Percentiles rank a stretch among this genome's conserved stretches.
Evolutionary conservation across 2,329 filamentous ascomycete species (phyloP).

Genomic region (Daldinia eschscholtzii): DNA sequence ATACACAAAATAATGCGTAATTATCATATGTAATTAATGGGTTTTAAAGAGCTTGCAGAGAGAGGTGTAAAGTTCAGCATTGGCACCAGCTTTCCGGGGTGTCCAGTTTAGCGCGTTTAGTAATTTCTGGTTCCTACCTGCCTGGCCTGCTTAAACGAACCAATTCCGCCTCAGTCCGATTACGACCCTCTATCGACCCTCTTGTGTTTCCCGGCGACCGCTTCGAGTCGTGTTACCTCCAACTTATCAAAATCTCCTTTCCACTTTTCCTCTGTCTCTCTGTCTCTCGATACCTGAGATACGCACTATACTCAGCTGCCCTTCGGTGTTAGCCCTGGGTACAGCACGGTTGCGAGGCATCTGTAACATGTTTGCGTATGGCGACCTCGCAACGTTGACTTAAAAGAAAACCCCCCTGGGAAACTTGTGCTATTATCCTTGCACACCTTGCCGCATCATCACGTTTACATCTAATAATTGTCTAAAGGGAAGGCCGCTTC

Average conservation of each 20-base stretch:
- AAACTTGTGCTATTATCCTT: slow-evolving; percentile 28
- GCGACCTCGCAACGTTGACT: slow-evolving; percentile 34
- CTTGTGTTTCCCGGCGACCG: slow-evolving; percentile 7
- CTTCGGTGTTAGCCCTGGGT: slow-evolving; percentile 17
- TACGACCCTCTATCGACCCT: slow-evolving; percentile 12
- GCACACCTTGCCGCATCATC: slow-evolving; percentile 24
- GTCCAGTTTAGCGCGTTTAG: slow-evolving; percentile 28
- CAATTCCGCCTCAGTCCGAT: slow-evolving; percentile 30
- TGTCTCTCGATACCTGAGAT: slow-evolving; percentile 8
- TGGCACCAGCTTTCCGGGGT: background rate
- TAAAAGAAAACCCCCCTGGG: slow-evolving; percentile 22
- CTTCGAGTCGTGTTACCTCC: slow-evolving; percentile 29
- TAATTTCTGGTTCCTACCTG: slow-evolving; percentile 30
- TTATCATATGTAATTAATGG: slow-evolving; percentile 10
- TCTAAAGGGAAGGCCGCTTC: slow-evolving; percentile 23
- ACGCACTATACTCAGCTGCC: slow-evolving; percentile 10
- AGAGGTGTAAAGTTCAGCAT: background rate
- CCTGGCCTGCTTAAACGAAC: slow-evolving; percentile 27
- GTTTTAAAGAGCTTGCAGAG: background rate
- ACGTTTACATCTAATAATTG: slow-evolving; percentile 27
- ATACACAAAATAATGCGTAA: background rate
- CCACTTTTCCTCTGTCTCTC: background rate
- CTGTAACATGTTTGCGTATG: slow-evolving; percentile 41
- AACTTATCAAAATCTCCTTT: slow-evolving; percentile 2
- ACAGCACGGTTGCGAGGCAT: slow-evolving; percentile 21